Base-by-base conservation (phyloP, 2,329 filamentous ascomycete species). In the Aciculosporium take region DNA sequence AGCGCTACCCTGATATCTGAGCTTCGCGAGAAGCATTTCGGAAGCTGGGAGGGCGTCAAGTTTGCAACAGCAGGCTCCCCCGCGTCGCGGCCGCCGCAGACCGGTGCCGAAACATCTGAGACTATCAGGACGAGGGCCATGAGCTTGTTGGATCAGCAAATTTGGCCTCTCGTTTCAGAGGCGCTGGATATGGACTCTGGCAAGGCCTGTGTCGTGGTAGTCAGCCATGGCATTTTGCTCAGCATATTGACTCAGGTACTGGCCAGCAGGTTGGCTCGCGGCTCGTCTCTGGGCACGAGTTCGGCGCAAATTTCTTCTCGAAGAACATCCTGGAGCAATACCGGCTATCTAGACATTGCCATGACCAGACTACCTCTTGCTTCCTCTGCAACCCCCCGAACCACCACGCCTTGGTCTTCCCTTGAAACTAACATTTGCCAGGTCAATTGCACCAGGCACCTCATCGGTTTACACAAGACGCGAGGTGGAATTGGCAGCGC, bases 401-500 rank as follows among this genome's bases (percentile, higher is more conserved):
- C 2, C 17, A 2, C 3, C 44, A 60, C 7, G 59, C 59, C 33
- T 7, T 44, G 44, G 44, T 29, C 35, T 5, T 13, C 13, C 8
- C 27, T 39, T 8, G 10, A 12, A n/a, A 70, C 25, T 23, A 12
- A 20, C 9, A 6, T 42, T 6, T 10, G 18, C 12, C 21, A 29
- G 18, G 68, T 86, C 47, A 89, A 94, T 55, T 74, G 72, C 46
- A 71, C 74, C 45, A 71, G 75, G 4, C 88, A 95, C 59, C 71
- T 94, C 2, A 61, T 66, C 34, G 76, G 79, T 23, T 64, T 94
- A 44, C 88, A 80, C 57, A 82, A 85, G 59, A 89, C 85, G 7
- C 68, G 81, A 20, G 84, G 85, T 24, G 87, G 87, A 3, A 82
- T 94, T 43, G 86, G 86, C 41, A 91, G 81, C 51, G 71, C 82